These are phyloP conservation scores for Cochlearia excelsa DNA, from an alignment of 345 rosid species.

Conservation along the genomic window DNA sequence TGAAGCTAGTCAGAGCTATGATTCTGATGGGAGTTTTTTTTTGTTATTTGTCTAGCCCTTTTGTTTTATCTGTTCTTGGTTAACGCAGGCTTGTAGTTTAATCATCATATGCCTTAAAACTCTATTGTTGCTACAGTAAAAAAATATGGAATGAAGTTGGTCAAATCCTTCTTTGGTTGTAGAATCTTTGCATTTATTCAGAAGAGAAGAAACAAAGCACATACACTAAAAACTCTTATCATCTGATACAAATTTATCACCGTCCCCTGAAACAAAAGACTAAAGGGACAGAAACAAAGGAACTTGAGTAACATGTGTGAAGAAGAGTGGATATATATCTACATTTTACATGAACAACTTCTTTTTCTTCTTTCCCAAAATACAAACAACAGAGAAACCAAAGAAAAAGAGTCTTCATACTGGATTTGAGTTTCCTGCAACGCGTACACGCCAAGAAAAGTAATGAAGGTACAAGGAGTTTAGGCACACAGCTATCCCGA, in stretches of 20 bases:
- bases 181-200: background rate
- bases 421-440: conserved; percentile 43
- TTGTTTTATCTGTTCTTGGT: conserved; percentile 5
- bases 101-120: conserved; percentile 7
- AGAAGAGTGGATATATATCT: conserved; percentile 16
- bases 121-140: conserved; percentile 2
- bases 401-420: conserved; percentile 39
- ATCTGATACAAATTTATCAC: background rate
- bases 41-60: conserved; percentile 17
- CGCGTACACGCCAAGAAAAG: conserved; percentile 53
- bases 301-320: conserved; percentile 17
- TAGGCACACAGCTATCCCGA: conserved; percentile 69
- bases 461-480: conserved; percentile 66
- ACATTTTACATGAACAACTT: conserved; percentile 25
- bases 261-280: background rate
- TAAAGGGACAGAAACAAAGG: background rate
- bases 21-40: conserved; percentile 13
- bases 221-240: background rate
- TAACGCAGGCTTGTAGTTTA: conserved; percentile 12
- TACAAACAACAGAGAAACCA: conserved; percentile 21
- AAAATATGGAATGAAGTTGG: background rate
- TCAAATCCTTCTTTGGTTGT: background rate
- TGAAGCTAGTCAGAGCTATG: conserved; percentile 18
- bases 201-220: background rate
- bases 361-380: conserved; percentile 10